Base-by-base conservation (phyloP, 2,329 filamentous ascomycete genomes). In the Pseudogymnoascus sp. region DNA sequence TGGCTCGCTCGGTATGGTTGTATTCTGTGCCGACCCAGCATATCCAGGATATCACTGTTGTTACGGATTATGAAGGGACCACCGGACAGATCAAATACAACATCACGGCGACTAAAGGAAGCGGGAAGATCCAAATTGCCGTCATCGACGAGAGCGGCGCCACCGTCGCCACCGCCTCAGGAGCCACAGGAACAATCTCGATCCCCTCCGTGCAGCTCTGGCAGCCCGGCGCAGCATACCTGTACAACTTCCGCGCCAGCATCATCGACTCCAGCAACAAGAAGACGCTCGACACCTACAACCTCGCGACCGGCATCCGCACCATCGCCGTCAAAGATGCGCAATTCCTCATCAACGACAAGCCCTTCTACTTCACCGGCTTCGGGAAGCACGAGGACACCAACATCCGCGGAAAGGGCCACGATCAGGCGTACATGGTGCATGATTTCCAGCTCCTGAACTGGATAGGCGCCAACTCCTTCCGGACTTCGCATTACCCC, bases 381-480 rank as follows among this genome's bases (percentile, higher is more conserved):
- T 71, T 71, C 20, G 70, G 70, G 35, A 71, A 65, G 58, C 70
- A 71, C 43, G 69, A 71, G 28, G 70, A 71, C 39, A 60, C 62
- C 7, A 59, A 65, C 2, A 57, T 71, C n/a, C 69, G 70, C 9
- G 69, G 67, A 3, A 71, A 70, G 37, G 70, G 69, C 15, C 65
- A 70, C 61, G 70, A 72, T 9, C 64, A 65, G 11, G 68, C 68
- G 1, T 71, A 69, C 62, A 69, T 72, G 67, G 63, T 72, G 2
- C 70, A 71, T 53, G 71, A 72, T 57, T 72, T 71, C 59, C 61
- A 68, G 20, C 63, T 72, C 6, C 61, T 72, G 57, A 58, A 66
- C 15, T 71, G 70, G 69, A 68, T 68, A 1, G 68, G 68, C 2
- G 70, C 71, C 1, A 72, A 72, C 61, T 72, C 70, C 3, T 72